These are phyloP conservation scores for Boechera stricta DNA, from an alignment of 345 rosid genomes.

Conservation along the genomic window DNA sequence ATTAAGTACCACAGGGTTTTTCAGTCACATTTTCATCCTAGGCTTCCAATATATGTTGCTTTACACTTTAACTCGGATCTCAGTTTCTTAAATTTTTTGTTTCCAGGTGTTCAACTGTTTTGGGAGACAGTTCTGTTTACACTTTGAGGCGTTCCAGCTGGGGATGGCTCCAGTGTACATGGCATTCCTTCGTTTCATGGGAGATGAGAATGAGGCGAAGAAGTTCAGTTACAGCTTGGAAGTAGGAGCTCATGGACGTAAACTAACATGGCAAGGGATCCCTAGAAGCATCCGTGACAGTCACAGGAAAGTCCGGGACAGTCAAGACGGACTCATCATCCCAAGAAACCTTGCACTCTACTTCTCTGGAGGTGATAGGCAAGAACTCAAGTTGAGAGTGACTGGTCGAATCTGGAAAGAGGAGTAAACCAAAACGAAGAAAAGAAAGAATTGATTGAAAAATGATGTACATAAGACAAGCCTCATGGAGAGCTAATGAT, in stretches of 20 bases:
- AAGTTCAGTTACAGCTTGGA: slow-evolving; percentile 88
- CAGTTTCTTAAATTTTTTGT: not conserved
- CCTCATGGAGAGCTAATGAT: slow-evolving; percentile 30
- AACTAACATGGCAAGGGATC: slow-evolving; percentile 83
- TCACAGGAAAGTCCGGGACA: slow-evolving; percentile 88
- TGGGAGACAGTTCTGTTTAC: slow-evolving; percentile 91
- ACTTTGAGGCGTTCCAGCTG: slow-evolving; percentile 93
- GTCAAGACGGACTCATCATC: slow-evolving; percentile 87
- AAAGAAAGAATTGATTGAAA: not conserved
- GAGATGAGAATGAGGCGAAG: slow-evolving; percentile 89
- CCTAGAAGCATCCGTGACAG: slow-evolving; percentile 94
- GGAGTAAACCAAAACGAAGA: slow-evolving; percentile 48
- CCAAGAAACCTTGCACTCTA: slow-evolving; percentile 83
- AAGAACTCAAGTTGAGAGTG: slow-evolving; percentile 85
- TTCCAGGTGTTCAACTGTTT: slow-evolving; percentile 85
- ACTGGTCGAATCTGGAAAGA: slow-evolving; percentile 96
- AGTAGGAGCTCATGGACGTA: slow-evolving; percentile 85
- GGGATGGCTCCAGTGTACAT: slow-evolving; percentile 91
- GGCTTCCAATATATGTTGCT: not conserved
- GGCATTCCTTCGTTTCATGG: slow-evolving; percentile 96
- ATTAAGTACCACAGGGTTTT: not conserved
- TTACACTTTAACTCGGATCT: not conserved
- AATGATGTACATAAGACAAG: slow-evolving; percentile 45
- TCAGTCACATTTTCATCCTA: not conserved
- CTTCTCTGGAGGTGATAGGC: slow-evolving; percentile 88